Conservation (phyloP, 352 stramenopile species). For the Phytophthora capsici region DNA sequence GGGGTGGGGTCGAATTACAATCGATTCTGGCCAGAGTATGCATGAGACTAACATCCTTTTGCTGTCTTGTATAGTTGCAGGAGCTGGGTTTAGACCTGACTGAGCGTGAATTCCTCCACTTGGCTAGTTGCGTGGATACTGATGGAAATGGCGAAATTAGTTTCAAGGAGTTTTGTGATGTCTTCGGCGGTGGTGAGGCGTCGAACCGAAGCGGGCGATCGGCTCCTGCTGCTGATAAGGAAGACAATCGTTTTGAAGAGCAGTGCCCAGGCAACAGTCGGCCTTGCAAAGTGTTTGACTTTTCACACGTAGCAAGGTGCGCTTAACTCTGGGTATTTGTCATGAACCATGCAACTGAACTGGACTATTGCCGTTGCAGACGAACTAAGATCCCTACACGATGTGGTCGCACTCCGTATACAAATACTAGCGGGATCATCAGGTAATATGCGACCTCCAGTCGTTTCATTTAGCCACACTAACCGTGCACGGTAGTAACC, state of each 20-base stretch:
- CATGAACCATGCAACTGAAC: constrained; percentile 1
- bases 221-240: neutral
- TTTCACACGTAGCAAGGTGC: constrained; percentile 53
- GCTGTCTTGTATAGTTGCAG: constrained; percentile 40
- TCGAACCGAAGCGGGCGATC: constrained; percentile 6
- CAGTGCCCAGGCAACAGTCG: constrained; percentile 1
- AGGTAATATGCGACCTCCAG: constrained; percentile 15
- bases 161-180: constrained; percentile 62
- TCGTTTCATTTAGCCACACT: too few relatives aligned
- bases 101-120: constrained; percentile 53
- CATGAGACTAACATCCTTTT: neutral
- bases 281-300: constrained; percentile 45
- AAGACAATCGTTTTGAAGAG: constrained; percentile 9
- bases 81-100: constrained; percentile 57
- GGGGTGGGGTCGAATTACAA: constrained; percentile 33
- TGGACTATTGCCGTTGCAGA: constrained; percentile 22
- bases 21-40: neutral
- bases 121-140: constrained; percentile 46
- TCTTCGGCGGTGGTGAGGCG: constrained; percentile 30
- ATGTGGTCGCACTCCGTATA: constrained; percentile 41
- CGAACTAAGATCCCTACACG: constrained; percentile 47
- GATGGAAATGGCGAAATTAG: constrained; percentile 63
- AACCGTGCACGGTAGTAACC: constrained; percentile 11
- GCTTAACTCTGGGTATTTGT: neutral
- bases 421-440: constrained; percentile 47